Evolutionary conservation across 106 monocot genomes (phyloP).

Genomic region (Dendrobium huoshanense): DNA sequence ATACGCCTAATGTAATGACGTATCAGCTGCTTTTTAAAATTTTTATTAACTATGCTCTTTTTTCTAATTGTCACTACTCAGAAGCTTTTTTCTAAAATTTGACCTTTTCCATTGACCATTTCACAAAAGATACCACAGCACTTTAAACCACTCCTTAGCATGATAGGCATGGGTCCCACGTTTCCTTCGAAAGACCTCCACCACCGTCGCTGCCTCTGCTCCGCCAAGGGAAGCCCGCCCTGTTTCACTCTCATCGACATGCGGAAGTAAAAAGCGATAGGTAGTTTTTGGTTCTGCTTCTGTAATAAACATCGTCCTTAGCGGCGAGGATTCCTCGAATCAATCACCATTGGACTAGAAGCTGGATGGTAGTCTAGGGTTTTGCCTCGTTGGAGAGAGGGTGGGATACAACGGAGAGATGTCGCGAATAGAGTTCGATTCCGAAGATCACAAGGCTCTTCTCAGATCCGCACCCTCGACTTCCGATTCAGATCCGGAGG

Average conservation of each 20-base stretch:
- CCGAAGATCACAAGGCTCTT: constrained; percentile 44
- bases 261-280: background rate
- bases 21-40: no score
- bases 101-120: no score
- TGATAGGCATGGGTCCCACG: background rate
- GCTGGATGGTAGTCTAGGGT: background rate
- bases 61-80: no score
- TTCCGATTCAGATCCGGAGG: constrained; percentile 34
- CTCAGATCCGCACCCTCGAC: constrained; percentile 27
- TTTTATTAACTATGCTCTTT: no score
- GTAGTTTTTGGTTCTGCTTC: background rate
- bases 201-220: background rate
- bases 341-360: background rate
- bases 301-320: background rate
- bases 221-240: background rate
- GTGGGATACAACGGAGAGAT: constrained; percentile 13
- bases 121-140: no score
- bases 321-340: background rate
- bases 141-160: no score
- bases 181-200: background rate
- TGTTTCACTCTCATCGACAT: background rate
- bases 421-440: constrained; percentile 35
- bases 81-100: no score
- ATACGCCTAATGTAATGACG: no score
- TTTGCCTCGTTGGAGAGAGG: background rate